phyloP scores from a whole-genome alignment of 2,329 filamentous ascomycete species.

The Colletotrichum somersetense region DNA sequence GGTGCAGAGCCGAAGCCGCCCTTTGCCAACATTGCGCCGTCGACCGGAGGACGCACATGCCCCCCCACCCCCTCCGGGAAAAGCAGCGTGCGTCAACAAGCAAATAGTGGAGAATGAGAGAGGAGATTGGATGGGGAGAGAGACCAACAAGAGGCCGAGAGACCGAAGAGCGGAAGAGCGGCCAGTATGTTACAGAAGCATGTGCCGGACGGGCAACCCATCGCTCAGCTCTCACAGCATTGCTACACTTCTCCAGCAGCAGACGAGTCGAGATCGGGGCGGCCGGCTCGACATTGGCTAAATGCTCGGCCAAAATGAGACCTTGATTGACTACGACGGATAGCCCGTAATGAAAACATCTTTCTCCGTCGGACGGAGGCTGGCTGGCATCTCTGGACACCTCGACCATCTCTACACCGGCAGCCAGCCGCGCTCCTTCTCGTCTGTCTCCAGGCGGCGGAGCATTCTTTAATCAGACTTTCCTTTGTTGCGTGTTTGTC shows the following conservation, averaged over 20 bases:
- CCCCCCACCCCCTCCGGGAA: neutral
- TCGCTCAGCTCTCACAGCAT: neutral
- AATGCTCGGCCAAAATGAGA: constrained; percentile 7
- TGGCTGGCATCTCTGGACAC: neutral
- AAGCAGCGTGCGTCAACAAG: neutral
- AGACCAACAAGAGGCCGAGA: neutral
- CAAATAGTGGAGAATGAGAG: neutral
- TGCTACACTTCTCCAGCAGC: neutral
- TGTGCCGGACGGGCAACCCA: constrained; percentile 18
- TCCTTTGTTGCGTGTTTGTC: neutral
- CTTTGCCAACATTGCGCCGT: neutral
- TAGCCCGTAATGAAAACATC: constrained; percentile 3
- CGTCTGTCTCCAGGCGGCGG: too few relatives aligned
- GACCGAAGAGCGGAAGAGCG: neutral
- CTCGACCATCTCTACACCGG: neutral
- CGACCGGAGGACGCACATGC: neutral
- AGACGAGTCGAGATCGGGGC: constrained; percentile 1
- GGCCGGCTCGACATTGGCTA: constrained; percentile 22
- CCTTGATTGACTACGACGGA: constrained; percentile 13
- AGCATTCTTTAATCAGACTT: neutral
- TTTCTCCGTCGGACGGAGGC: too few relatives aligned
- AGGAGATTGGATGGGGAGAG: constrained; percentile 1
- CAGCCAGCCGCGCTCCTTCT: neutral
- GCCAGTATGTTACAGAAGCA: neutral
- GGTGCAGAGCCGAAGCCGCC: neutral